Evolutionary conservation across 805 yeast genomes (phyloP), one percentile per base, ranked within the genome.

Genomic region (Saccharomycopsis fermentans): DNA sequence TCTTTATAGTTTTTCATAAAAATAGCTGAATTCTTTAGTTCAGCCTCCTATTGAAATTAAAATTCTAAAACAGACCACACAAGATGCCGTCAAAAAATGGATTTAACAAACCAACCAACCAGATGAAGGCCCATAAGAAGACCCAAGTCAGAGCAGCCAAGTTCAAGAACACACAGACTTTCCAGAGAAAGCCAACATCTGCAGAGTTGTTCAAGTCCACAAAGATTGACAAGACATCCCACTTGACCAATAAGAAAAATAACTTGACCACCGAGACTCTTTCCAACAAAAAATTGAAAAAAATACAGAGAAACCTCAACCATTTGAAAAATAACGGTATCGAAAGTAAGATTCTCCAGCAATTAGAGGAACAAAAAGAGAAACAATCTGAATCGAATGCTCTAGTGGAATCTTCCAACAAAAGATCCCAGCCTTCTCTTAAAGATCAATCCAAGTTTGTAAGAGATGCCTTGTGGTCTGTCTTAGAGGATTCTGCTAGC

Each of bases 81-180:
- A 32, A 32, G 35, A 88, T 88, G 96, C 94, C 96, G 36, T 84
- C 90, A 17, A 86, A 80, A 72, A 89, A 87, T 76, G 81, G 90
- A 51, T 77, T 89, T 64, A 90, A 90, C 71, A 87, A 84, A 71
- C 96, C 94, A 54, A 85, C 84, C 69, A 80, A 79, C 64, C 58
- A 61, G n/a, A 54, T 60, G 32, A n/a, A 17, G 16, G 54, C 56
- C 16, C 58, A 54, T 14, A 53, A 48, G 21, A 47, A 55, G 54
- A 54, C 57, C 19, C 37, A 55, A 17, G 21, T 34, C 27, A 50
- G 36, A 16, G 54, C 55, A 16, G 50, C 48, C 27, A 59, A 55
- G 35, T 54, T 51, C 32, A 35, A 17, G 26, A 57, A 50, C 17
- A 36, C 52, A 16, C 62, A 57, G 34, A 55, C 58, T 34, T 61